phyloP scores from a whole-genome alignment of 768 basidiomycete genomes.

The Polyporus arcularius region DNA sequence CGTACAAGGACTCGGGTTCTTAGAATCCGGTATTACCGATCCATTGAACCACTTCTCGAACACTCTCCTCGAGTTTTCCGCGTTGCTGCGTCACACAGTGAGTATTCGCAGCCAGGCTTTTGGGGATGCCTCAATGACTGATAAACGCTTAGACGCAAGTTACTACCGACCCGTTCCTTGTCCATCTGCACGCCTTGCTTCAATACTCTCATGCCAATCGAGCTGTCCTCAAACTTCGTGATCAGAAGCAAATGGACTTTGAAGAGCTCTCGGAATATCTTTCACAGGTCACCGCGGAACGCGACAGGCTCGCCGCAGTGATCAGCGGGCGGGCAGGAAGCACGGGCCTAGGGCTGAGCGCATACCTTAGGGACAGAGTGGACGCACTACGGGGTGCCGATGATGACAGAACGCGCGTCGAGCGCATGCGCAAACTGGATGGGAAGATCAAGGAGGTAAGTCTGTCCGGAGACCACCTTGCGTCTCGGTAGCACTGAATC shows the following conservation, averaged over 20 bases:
- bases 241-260: conserved; percentile 98
- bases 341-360: conserved; percentile 79
- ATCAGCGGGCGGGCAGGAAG: conserved; percentile 88
- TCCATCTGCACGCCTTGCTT: conserved; percentile 88
- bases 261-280: conserved; percentile 97
- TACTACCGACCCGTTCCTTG: conserved; percentile 89
- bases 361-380: conserved; percentile 90
- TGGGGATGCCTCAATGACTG: neutral
- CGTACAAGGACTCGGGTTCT: conserved; percentile 95
- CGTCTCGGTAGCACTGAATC: neutral
- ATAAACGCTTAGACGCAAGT: conserved; percentile 65
- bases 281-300: conserved; percentile 88
- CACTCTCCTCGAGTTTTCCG: conserved; percentile 92
- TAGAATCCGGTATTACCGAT: conserved; percentile 98
- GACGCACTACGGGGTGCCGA: conserved; percentile 91
- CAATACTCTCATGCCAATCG: conserved; percentile 93
- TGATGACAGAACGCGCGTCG: conserved; percentile 89
- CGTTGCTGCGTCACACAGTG: conserved; percentile 82
- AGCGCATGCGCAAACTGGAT: conserved; percentile 92
- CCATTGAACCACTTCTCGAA: conserved; percentile 97
- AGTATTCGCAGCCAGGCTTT: conserved; percentile 13
- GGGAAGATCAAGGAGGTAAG: conserved; percentile 91
- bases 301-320: conserved; percentile 88
- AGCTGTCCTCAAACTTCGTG: conserved; percentile 91
- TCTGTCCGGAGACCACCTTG: neutral